Percentiles rank a stretch among this genome's conserved stretches.
Conservation (phyloP, 306 rosid species). For the Sicyos baderoa region DNA sequence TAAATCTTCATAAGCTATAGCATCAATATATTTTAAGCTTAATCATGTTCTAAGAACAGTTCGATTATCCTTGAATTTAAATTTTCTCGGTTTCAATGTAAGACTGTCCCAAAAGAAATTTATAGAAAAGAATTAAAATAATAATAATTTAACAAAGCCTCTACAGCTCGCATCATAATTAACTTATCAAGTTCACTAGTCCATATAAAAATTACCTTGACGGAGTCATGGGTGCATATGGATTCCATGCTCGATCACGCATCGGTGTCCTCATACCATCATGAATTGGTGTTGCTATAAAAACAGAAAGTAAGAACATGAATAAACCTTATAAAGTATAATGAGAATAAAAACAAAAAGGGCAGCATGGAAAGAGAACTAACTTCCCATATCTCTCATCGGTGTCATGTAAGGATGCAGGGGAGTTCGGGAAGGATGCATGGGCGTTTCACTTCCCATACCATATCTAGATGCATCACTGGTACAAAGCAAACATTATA, state of each 20-base stretch:
- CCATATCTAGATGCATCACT: slow-evolving; percentile 76
- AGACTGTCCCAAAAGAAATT: background rate
- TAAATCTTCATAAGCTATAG: background rate
- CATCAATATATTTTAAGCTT: slow-evolving; percentile 1
- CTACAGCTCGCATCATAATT: background rate
- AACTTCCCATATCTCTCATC: slow-evolving; percentile 94
- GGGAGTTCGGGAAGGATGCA: slow-evolving; percentile 98
- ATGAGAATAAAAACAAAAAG: background rate
- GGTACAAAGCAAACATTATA: slow-evolving; percentile 20
- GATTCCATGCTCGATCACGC: slow-evolving; percentile 99
- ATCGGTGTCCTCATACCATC: slow-evolving; percentile 99
- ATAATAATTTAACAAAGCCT: background rate
- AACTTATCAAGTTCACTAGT: background rate
- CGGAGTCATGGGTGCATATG: slow-evolving; percentile 94
- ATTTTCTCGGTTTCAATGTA: background rate
- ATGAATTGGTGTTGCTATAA: slow-evolving; percentile 89
- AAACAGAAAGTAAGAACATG: slow-evolving; percentile 19
- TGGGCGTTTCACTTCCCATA: slow-evolving; percentile 99
- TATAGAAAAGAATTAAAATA: background rate
- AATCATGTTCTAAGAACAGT: background rate
- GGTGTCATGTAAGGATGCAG: slow-evolving; percentile 98
- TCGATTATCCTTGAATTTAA: background rate
- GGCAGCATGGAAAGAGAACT: slow-evolving; percentile 26
- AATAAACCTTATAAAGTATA: slow-evolving; percentile 1
- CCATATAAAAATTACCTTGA: slow-evolving; percentile 43